phyloP scores from a whole-genome alignment of 2,329 filamentous ascomycete genomes.

The Elsinoe australis region DNA sequence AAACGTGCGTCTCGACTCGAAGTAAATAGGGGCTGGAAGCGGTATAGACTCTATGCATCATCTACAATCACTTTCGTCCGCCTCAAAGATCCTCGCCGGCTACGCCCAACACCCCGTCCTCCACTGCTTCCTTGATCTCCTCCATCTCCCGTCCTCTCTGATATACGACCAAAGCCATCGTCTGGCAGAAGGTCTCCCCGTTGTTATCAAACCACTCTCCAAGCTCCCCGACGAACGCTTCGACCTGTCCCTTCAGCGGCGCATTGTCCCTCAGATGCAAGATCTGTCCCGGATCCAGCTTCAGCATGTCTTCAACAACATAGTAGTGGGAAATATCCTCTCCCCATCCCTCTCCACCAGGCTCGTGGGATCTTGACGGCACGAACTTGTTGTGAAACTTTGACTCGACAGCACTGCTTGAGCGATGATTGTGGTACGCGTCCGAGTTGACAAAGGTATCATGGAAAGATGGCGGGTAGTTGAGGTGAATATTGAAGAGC shows the following conservation, averaged over 20 bases:
- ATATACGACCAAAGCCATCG: conserved; percentile 48
- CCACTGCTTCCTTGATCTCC: conserved; percentile 56
- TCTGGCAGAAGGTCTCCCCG: conserved; percentile 55
- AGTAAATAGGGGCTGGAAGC: too few relatives aligned
- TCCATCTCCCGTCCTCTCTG: conserved; percentile 47
- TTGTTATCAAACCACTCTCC: conserved; percentile 58
- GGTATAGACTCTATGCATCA: too few relatives aligned
- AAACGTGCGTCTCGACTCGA: too few relatives aligned
- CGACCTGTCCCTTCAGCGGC: conserved; percentile 50
- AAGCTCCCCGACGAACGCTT: conserved; percentile 44
- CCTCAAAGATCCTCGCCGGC: conserved; percentile 30
- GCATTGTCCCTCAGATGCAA: conserved; percentile 51
- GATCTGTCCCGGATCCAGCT: conserved; percentile 54
- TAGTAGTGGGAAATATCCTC: conserved; percentile 58
- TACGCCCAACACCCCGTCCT: conserved; percentile 66
- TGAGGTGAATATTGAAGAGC: conserved; percentile 47
- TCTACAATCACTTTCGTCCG: too few relatives aligned
- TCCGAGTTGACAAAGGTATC: conserved; percentile 23
- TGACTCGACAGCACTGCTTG: neutral
- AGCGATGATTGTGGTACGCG: conserved; percentile 14
- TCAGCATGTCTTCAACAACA: conserved; percentile 57
- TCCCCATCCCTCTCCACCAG: conserved; percentile 55
- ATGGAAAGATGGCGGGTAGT: conserved; percentile 37
- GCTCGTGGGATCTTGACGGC: conserved; percentile 23
- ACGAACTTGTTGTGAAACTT: conserved; percentile 20